Conservation (phyloP, 2,329 filamentous ascomycete species). For the Leptodontidium sp. region DNA sequence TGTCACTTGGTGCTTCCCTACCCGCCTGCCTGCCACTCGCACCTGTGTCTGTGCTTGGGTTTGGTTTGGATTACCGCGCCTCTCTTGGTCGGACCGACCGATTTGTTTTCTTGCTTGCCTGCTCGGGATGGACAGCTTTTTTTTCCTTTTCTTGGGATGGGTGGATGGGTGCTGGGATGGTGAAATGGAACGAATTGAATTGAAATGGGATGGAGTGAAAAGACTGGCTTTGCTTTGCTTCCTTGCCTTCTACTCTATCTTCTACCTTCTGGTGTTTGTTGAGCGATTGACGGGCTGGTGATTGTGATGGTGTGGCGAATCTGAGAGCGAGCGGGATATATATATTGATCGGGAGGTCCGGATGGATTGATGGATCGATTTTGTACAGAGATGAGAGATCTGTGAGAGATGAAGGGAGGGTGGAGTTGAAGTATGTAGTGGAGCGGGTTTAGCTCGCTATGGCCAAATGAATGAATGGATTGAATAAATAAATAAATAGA, state of each 20-base stretch:
- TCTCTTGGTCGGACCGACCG: neutral
- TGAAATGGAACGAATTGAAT: neutral
- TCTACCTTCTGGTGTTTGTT: neutral
- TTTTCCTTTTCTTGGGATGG: neutral
- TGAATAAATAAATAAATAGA: no score
- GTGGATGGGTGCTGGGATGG: slow-evolving; percentile 2
- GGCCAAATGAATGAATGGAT: neutral
- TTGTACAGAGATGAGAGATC: neutral
- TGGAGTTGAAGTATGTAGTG: neutral
- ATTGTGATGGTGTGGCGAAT: neutral
- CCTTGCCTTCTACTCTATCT: neutral
- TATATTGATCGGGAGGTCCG: neutral
- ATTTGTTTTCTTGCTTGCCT: neutral
- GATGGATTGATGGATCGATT: neutral
- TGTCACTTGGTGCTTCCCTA: neutral
- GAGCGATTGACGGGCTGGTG: neutral
- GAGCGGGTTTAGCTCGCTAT: neutral
- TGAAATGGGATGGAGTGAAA: neutral
- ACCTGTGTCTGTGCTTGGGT: no score
- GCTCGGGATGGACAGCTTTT: neutral
- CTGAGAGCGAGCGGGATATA: neutral
- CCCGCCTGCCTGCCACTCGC: neutral
- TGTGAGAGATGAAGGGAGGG: neutral
- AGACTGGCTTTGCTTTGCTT: slow-evolving; percentile 13
- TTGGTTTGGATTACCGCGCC: neutral